Conservation (phyloP, 768 basidiomycete species). For the Leccinum truebloodii region DNA sequence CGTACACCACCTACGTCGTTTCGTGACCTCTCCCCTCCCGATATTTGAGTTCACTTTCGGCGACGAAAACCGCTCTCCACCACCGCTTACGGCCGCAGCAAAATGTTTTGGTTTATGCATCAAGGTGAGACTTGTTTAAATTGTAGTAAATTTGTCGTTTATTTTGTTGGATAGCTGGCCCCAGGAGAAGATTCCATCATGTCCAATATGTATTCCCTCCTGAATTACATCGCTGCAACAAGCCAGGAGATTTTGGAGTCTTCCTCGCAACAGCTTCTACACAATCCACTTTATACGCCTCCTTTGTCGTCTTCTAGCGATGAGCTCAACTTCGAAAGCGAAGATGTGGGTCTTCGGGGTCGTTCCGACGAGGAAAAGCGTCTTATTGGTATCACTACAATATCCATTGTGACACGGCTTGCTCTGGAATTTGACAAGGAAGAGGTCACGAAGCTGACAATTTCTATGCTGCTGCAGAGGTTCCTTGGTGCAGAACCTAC, state of each 20-base stretch:
- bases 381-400: constrained; percentile 85
- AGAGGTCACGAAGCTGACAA: constrained; percentile 86
- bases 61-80: constrained; percentile 69
- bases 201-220: constrained; percentile 95
- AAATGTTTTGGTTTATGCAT: constrained; percentile 91
- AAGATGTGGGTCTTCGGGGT: constrained; percentile 63
- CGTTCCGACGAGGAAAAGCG: constrained; percentile 83
- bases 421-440: constrained; percentile 85
- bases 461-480: constrained; percentile 91
- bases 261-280: constrained; percentile 44
- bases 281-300: constrained; percentile 41
- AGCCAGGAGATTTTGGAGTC: constrained; percentile 72
- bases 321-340: constrained; percentile 52
- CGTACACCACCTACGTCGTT: constrained; percentile 79
- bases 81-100: constrained; percentile 81
- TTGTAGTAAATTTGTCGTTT: not conserved
- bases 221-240: constrained; percentile 88
- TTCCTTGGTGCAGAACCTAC: constrained; percentile 82
- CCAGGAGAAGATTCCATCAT: constrained; percentile 87
- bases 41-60: constrained; percentile 88
- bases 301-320: constrained; percentile 39
- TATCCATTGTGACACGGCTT: constrained; percentile 85
- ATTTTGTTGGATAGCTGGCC: constrained; percentile 53
- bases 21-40: constrained; percentile 83
- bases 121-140: constrained; percentile 46